Base-by-base conservation (phyloP, 208 protist genomes). In the Crithidia fasciculata region DNA sequence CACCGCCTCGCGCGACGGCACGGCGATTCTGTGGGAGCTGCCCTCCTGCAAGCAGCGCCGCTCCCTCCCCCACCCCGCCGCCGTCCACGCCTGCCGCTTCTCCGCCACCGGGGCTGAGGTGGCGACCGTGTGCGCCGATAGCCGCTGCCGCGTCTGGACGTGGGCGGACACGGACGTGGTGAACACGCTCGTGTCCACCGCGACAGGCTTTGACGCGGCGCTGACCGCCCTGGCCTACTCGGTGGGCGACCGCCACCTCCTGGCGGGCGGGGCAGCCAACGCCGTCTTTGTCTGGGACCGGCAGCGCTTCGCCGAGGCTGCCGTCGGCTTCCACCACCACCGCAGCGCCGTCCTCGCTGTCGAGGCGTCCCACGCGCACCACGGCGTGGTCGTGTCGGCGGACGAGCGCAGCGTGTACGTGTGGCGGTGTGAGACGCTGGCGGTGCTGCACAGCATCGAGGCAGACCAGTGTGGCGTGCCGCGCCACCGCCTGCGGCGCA, bases 101-200 rank as follows among this genome's bases (percentile, higher is more conserved):
- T 70, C 47, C 12, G 18, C 68, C 3, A 15, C 16, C 18, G 69
- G 65, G 6, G n/a, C 19, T 3, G 47, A 78, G 59, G 36, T 84
- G 41, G 65, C 76, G 37, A 78, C 80, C n/a, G 69, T 55, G 45
- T 84, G 80, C 52, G 59, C 66, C 16, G 80, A 81, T 63, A 65
- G 71, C 10, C 50, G 77, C 49, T 84, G 80, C 49, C 62, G 80
- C 8, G 72, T 80, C n/a, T 84, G 72, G 72, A 61, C 64, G 2
- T 71, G 65, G 72, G 43, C 44, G 2, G 50, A 68, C 49, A 44
- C 53, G 40, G 69, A 69, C 54, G 18, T 70, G 12, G 37, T 60
- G 7, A 49, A 68, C 59, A 61, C 47, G 12, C 13, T 54, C 8
- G 69, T 81, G 49, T 60, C 61, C n/a, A 19, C 47, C 40, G 61